A percentile compares a stretch with the other conserved stretches of the same genome.
Conservation (phyloP, 2,329 filamentous ascomycete species). For the Epicoccum sorghinum region DNA sequence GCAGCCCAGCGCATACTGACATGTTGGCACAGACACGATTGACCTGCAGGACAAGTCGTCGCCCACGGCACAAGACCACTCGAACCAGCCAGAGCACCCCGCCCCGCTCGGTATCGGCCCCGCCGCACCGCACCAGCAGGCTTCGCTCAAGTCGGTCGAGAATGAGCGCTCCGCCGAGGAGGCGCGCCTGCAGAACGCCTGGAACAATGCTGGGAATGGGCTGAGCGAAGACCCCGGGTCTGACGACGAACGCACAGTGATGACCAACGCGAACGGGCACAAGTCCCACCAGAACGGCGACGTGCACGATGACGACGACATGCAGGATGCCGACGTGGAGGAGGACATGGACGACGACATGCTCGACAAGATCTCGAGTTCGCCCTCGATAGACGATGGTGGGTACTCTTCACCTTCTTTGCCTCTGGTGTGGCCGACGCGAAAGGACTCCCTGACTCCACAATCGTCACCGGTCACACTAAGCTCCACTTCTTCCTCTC, state of each 20-base stretch:
- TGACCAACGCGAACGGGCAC: conserved; percentile 29
- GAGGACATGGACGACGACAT: conserved; percentile 87
- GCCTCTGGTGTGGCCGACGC: conserved; percentile 47
- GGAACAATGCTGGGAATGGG: conserved; percentile 50
- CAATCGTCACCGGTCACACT: conserved; percentile 37
- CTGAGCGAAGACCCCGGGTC: conserved; percentile 59
- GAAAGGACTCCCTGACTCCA: conserved; percentile 51
- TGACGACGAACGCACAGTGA: conserved; percentile 59
- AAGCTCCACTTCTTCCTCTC: conserved; percentile 49
- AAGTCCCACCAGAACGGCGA: conserved; percentile 44
- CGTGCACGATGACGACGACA: conserved; percentile 48
- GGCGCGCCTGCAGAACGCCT: conserved; percentile 65
- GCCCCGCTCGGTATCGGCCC: conserved; percentile 59
- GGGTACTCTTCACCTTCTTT: conserved; percentile 64
- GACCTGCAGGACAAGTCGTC: conserved; percentile 86
- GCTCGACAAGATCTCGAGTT: conserved; percentile 99
- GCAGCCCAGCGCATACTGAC: conserved; percentile 29
- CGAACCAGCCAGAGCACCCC: conserved; percentile 60
- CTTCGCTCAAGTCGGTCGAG: conserved; percentile 79
- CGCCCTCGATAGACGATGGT: conserved; percentile 99
- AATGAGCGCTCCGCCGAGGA: conserved; percentile 76
- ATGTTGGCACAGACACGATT: conserved; percentile 74
- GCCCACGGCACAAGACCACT: conserved; percentile 85
- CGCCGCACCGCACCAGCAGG: conserved; percentile 82
- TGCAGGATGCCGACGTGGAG: conserved; percentile 68